Evolutionary conservation across 2,329 filamentous ascomycete species (phyloP).

Genomic region (Thermothelomyces thermophilus): DNA sequence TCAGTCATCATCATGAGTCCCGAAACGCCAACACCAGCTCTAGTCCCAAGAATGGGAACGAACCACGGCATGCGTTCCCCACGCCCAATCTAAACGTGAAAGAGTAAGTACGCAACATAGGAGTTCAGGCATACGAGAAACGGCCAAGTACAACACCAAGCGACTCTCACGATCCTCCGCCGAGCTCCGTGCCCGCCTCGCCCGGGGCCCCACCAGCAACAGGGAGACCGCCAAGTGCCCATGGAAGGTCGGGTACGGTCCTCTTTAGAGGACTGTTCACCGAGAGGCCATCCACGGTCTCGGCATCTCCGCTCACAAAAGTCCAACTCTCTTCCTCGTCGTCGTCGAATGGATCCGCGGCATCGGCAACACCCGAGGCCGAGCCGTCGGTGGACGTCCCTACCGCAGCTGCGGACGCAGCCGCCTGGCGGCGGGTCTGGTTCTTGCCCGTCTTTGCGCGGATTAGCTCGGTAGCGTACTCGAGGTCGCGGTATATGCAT

Average conservation of each 20-base stretch:
- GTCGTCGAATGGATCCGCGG: constrained; percentile 42
- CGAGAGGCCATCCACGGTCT: constrained; percentile 36
- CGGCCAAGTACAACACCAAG: not conserved
- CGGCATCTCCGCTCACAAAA: constrained; percentile 60
- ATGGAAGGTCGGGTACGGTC: not conserved
- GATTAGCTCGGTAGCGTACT: constrained; percentile 82
- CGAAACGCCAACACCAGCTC: too few species aligned
- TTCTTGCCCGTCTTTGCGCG: constrained; percentile 56
- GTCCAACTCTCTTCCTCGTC: constrained; percentile 85
- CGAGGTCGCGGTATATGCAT: constrained; percentile 87
- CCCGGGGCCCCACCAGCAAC: constrained; percentile 17
- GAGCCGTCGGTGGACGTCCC: constrained; percentile 31
- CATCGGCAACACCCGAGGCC: constrained; percentile 31
- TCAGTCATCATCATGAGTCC: too few species aligned
- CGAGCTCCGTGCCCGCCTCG: not conserved
- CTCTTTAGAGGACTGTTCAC: constrained; percentile 22
- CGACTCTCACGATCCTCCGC: not conserved
- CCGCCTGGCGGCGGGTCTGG: constrained; percentile 28
- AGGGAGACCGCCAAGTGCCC: constrained; percentile 24
- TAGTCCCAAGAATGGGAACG: too few species aligned
- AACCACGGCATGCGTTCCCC: too few species aligned
- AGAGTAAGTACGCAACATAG: not conserved
- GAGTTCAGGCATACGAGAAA: not conserved
- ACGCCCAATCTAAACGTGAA: too few species aligned
- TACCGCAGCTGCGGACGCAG: constrained; percentile 6